Evolutionary conservation across 257 asterid species (phyloP).

Genomic region (Solanum infundibuliforme): DNA sequence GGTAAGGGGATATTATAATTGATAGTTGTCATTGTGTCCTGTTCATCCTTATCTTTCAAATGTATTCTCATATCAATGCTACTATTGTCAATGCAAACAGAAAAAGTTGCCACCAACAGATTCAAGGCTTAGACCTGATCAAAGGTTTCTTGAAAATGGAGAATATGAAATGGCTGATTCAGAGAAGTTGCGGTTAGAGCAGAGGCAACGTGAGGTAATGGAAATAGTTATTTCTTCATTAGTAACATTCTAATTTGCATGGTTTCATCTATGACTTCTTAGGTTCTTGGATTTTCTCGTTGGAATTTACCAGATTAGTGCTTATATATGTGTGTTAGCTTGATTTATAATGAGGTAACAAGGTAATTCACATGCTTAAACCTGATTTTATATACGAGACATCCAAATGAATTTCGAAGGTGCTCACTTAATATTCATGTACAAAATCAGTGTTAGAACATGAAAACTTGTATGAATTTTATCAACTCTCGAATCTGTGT

Average conservation of each 20-base stretch:
- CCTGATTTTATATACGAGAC: not conserved
- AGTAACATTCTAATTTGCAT: not conserved
- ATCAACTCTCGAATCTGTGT: not conserved
- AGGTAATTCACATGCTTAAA: not conserved
- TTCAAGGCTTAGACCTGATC: constrained; percentile 24
- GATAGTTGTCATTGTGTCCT: not conserved
- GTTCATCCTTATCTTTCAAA: not conserved
- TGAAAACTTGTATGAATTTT: not conserved
- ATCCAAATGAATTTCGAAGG: not conserved
- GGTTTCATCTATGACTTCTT: not conserved
- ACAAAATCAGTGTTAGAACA: not conserved
- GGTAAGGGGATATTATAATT: not conserved
- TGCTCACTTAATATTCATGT: not conserved
- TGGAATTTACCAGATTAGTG: not conserved
- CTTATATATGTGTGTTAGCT: not conserved
- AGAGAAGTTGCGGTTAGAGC: constrained; percentile 17
- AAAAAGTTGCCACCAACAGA: constrained; percentile 18
- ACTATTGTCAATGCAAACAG: not conserved
- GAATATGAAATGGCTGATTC: constrained; percentile 17
- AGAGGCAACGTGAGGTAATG: constrained; percentile 16
- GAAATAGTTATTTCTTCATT: not conserved
- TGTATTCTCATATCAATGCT: not conserved
- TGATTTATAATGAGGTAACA: not conserved
- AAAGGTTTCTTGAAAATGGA: constrained; percentile 21
- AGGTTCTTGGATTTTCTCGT: not conserved